phyloP scores from a whole-genome alignment of 2,329 filamentous ascomycete genomes.

The Microsporum audouinii region DNA sequence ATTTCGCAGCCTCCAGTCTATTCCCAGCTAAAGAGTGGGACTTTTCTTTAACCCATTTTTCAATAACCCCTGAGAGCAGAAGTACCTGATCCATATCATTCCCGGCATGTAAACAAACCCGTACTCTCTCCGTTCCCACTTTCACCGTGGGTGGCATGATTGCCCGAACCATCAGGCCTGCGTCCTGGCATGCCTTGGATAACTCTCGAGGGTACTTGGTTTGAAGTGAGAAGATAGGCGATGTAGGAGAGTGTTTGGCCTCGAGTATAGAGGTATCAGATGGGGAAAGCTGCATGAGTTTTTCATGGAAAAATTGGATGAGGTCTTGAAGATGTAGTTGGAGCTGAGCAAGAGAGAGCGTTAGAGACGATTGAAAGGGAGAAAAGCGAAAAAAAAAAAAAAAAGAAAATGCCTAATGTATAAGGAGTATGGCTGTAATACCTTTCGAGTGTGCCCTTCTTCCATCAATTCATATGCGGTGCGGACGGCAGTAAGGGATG shows the following conservation, averaged over 20 bases:
- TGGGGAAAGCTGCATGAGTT: conserved; percentile 31
- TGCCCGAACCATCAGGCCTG: conserved; percentile 50
- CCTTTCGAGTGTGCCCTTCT: conserved; percentile 38
- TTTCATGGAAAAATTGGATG: conserved; percentile 36
- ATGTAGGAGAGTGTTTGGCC: conserved; percentile 37
- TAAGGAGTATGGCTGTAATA: conserved; percentile 18
- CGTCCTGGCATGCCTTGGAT: conserved; percentile 48
- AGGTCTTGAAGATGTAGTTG: conserved; percentile 38
- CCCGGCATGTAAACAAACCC: conserved; percentile 57
- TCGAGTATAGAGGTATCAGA: conserved; percentile 24
- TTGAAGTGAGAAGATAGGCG: conserved; percentile 55
- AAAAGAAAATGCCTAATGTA: background rate
- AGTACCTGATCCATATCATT: conserved; percentile 51
- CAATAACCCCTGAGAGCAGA: conserved; percentile 31
- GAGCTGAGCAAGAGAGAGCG: conserved; percentile 19
- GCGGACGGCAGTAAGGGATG: conserved; percentile 48
- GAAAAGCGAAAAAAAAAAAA: too few relatives aligned
- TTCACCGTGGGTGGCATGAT: conserved; percentile 61
- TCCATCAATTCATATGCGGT: conserved; percentile 48
- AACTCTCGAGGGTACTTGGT: conserved; percentile 48
- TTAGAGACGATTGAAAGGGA: conserved; percentile 11
- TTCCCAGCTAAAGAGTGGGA: background rate
- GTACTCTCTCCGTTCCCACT: conserved; percentile 49
- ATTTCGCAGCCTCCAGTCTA: background rate
- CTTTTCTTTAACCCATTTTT: conserved; percentile 9